Conservation (phyloP, 768 basidiomycete genomes). For the Collybia sp. region DNA sequence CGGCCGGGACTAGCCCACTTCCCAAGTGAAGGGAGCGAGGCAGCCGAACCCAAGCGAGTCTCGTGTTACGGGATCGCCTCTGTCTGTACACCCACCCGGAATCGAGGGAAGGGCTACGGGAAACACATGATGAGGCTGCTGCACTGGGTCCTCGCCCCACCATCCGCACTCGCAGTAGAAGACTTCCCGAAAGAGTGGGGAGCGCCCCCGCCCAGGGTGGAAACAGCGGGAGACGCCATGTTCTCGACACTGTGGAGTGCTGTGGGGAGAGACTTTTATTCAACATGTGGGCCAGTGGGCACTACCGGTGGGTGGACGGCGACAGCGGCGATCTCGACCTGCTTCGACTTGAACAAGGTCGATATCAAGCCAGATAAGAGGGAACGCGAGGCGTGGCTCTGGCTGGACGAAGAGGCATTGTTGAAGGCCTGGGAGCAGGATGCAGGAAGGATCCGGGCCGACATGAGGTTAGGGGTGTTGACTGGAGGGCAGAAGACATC, state of each 20-base stretch:
- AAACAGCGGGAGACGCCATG: constrained; percentile 28
- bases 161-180: constrained; percentile 14
- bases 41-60: constrained; percentile 12
- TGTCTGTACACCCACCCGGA: constrained; percentile 47
- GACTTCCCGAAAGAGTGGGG: constrained; percentile 38
- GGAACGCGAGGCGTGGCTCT: constrained; percentile 14
- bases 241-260: constrained; percentile 54
- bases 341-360: constrained; percentile 27
- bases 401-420: constrained; percentile 32
- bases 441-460: constrained; percentile 7
- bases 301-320: constrained; percentile 40
- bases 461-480: too few species aligned
- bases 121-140: constrained; percentile 61
- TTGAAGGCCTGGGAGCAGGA: constrained; percentile 36
- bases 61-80: constrained; percentile 49
- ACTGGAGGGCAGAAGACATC: constrained; percentile 2
- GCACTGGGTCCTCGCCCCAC: constrained; percentile 47
- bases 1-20: constrained; percentile 24
- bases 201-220: constrained; percentile 29
- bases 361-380: not conserved
- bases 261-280: constrained; percentile 43
- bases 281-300: constrained; percentile 27
- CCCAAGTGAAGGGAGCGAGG: constrained; percentile 5
- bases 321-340: constrained; percentile 29
- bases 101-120: constrained; percentile 56